Base-by-base conservation (phyloP, 2,329 filamentous ascomycete species). In the Coniochaeta pulveracea region DNA sequence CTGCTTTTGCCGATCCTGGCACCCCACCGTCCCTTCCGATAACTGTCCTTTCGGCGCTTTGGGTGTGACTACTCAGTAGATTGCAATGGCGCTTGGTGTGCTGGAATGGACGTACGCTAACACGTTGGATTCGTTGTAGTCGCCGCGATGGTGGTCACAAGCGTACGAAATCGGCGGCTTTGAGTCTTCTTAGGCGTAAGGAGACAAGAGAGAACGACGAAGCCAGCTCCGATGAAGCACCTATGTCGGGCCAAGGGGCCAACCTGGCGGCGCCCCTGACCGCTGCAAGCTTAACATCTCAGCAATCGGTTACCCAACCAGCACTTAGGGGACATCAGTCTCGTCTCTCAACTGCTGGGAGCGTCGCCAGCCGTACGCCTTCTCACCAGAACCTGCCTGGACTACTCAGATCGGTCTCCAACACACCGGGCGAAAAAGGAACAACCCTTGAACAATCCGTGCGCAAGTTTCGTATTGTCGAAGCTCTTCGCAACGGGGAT, bases 381-480 rank as follows among this genome's bases (percentile, higher is more conserved):
- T 63, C 61, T 34, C 41, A 48, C 44, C 51, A 54, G 36, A 40
- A 19, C 43, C 36, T 33, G 47, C 40, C 36, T 56, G 48, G 38
- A 57, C 47, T 48, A 48, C 46, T 37, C 52, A 46, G 39, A 53
- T 38, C 44, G 41, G 26, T 50, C 46, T 34, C 39, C 48, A 41
- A 46, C 49, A 38, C 44, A 45, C 47, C 34, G 8, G 34, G 37
- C 25, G 63, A 65, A 33, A 71, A 64, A 48, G 58, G 55, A 17
- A 57, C 51, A 22, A 77, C 75, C 16, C 82, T 98, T 37, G 88
- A 98, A 52, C 86, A 94, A 56, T 95, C 89, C 0, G 85, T 98
- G 34, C 77, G 82, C 51, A 88, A 93, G 44, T 98, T 98, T 57
- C 79, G 88, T 44, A 76, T 95, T 29, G 94, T 96, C 51, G 91